Base-by-base conservation (phyloP, 257 asterid species). In the Nicotiana attenuata region DNA sequence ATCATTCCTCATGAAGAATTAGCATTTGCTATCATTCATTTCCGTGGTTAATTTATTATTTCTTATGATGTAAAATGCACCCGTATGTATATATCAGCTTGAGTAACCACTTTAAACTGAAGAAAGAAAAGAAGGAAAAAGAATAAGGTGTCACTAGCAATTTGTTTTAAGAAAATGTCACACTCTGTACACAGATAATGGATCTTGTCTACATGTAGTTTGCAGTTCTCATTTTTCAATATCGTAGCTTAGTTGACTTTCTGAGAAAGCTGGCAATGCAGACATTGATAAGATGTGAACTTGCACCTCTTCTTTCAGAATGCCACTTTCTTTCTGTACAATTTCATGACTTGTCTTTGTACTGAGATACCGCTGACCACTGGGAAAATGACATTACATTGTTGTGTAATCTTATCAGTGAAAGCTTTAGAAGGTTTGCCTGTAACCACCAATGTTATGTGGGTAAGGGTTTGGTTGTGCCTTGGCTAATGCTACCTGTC, bases 401-500 rank as follows among this genome's bases (percentile, higher is more conserved):
- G 80, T 50, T 52, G 80, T 75, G 10, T 50, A 24, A 50, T 50
- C 64, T 75, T 50, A 16, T 52, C 3, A 50, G 63, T 8, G 45
- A 75, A 75, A 24, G 41, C 28, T 57, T 92, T 79, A 90, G 66
- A 73, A 85, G 26, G 87, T 87, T 61, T 85, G 82, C 24, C 84
- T 80, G 88, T 88, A 88, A 13, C 93, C 93, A 53, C 95, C 93
- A 5, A 81, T 50, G 83, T 85, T 88, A 83, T 86, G 85, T 15
- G 89, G 92, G 77, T 90, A 77, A 13, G 82, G 82, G 53, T 80
- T 86, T 55, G 84, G 86, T 65, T 87, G 90, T 76, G 78, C 81
- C 64, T 85, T 89, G 78, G 87, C 73, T 60, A 89, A 89, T 47
- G 89, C 89, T 29, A 87, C 93, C 33, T 89, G 91, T 35, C 97